These are phyloP conservation scores for Dunaliella sp. DNA, from an alignment of 139 green algal species.

Conservation along the genomic window DNA sequence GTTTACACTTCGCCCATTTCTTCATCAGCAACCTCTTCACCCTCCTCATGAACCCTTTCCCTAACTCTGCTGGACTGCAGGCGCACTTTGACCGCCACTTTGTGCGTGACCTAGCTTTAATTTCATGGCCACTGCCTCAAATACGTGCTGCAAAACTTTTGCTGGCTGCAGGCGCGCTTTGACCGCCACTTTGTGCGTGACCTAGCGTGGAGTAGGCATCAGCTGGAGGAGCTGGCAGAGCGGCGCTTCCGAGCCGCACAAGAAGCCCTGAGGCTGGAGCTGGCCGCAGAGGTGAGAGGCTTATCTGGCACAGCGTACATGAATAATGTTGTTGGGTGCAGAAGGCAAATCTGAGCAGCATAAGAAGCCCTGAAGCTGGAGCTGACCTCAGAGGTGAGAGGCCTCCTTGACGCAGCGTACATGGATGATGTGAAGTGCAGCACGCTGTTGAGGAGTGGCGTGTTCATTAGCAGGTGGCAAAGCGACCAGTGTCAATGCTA, in stretches of 20 bases:
- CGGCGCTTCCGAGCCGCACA: constrained; percentile 77
- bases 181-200: constrained; percentile 89
- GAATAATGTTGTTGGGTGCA: neutral
- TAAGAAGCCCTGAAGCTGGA: neutral
- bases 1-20: no score
- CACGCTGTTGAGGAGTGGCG: no score
- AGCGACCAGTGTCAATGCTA: no score
- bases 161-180: constrained; percentile 59
- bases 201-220: constrained; percentile 83
- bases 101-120: constrained; percentile 73
- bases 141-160: no score
- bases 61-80: no score
- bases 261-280: constrained; percentile 17
- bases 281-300: neutral
- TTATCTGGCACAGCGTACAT: no score
- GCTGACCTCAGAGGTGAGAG: neutral
- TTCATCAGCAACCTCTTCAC: no score
- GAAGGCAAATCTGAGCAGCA: neutral
- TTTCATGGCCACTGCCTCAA: constrained; percentile 57
- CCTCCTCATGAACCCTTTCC: neutral
- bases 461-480: no score
- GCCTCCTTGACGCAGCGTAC: no score
- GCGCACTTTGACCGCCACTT: constrained; percentile 75
- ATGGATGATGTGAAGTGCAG: no score
- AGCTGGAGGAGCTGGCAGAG: constrained; percentile 89